These are phyloP conservation scores for Sporothrix protearum DNA, from an alignment of 2,329 filamentous ascomycete genomes.

Conservation along the genomic window DNA sequence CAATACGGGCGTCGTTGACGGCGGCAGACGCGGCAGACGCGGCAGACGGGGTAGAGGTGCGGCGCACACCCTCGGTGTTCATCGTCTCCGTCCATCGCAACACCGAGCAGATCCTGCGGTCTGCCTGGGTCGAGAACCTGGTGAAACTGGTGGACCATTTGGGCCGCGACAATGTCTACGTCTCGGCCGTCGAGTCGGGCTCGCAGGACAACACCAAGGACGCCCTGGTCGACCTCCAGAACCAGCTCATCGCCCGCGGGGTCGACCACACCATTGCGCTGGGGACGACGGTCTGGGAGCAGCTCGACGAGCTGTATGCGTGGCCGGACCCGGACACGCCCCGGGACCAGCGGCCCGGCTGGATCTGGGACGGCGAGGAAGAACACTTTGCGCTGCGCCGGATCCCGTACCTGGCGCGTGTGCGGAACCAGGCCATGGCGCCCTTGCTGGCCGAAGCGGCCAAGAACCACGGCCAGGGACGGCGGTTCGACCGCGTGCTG, in stretches of 20 bases:
- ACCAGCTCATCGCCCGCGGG: slow-evolving; percentile 46
- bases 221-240: slow-evolving; percentile 55
- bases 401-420: slow-evolving; percentile 63
- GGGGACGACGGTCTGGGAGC: slow-evolving; percentile 52
- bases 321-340: slow-evolving; percentile 34
- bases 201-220: slow-evolving; percentile 65
- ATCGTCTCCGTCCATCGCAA: slow-evolving; percentile 68
- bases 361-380: slow-evolving; percentile 54
- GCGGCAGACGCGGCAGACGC: background rate
- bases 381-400: slow-evolving; percentile 56
- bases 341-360: slow-evolving; percentile 48
- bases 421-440: slow-evolving; percentile 61
- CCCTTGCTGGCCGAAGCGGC: slow-evolving; percentile 51
- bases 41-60: background rate
- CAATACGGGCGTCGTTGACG: slow-evolving; percentile 12
- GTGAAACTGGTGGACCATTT: slow-evolving; percentile 53
- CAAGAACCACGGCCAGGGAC: slow-evolving; percentile 34
- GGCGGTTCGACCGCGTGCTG: slow-evolving; percentile 52
- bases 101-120: slow-evolving; percentile 56
- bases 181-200: slow-evolving; percentile 65
- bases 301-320: slow-evolving; percentile 52
- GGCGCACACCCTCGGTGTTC: slow-evolving; percentile 47
- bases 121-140: slow-evolving; percentile 58
- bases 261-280: slow-evolving; percentile 56
- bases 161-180: slow-evolving; percentile 60